Evolutionary conservation across 1,139 yeast species (phyloP), one percentile per base, ranked within the genome.

Genomic region (Yamadazyma taylorii): DNA sequence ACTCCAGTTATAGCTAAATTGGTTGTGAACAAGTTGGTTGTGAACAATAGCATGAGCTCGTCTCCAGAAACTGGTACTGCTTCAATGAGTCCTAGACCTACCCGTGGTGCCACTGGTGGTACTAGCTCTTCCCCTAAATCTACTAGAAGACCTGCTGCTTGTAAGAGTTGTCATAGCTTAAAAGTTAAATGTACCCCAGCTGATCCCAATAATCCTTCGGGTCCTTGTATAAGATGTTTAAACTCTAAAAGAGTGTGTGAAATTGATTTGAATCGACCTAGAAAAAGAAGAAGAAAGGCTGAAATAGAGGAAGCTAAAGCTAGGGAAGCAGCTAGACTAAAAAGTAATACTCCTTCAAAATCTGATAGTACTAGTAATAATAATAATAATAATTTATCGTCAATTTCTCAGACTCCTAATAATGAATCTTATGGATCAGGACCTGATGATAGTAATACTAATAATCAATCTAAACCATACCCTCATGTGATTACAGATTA

Each of bases 141-240:
- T 11, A 38, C 46, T 3, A 49, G 71, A 42, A 50, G 72, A 38
- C 49, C 69, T 6, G 70, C 63, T 28, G 96, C 96, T 1, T 88
- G 96, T 58, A 82, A 81, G 39, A 75, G 82, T 38, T 88, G 96
- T 56, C 95, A 88, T 52, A 58, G 85, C 1, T 68, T 87, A 35
- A 88, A 88, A 52, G 95, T 87, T 24, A 81, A 83, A 47, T 88
- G 96, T 57, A 79, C 84, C 10, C 94, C 95, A 0, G 69, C 83
- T 1, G 84, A 85, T 53, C 69, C 74, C 0, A 48, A 61, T 11
- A 71, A 78, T 43, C 83, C 82, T 4, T 56, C 68, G 2, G 76
- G 80, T n/a, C 79, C 92, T 0, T 89, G 97, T 60, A 62, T 75
- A 7, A 69, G 96, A 34, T 89, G 97, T 56, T 47, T 75, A 24